Percentiles rank a stretch among this genome's conserved stretches.
Conservation (phyloP, 1,284 basidiomycete genomes). For the Trichosporon ovoides region DNA sequence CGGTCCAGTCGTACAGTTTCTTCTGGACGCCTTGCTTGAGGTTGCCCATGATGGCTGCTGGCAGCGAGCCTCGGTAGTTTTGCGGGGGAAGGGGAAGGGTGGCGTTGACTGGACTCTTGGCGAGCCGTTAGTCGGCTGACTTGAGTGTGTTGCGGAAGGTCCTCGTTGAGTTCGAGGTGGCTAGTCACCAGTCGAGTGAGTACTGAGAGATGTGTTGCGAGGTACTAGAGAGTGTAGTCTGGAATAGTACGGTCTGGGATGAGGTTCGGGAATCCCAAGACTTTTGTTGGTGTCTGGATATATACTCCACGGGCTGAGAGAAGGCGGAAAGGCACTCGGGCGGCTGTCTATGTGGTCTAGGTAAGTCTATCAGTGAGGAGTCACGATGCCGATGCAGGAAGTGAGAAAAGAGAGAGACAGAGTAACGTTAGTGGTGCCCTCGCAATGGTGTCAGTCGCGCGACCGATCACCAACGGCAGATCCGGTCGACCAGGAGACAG, state of each 20-base stretch:
- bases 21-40: slow-evolving; percentile 7
- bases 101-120: no score
- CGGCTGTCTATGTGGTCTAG: not conserved
- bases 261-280: slow-evolving; percentile 1
- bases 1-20: slow-evolving; percentile 31
- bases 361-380: slow-evolving; percentile 1
- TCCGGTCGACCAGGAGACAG: not conserved
- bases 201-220: not conserved
- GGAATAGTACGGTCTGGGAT: not conserved
- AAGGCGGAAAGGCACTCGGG: not conserved
- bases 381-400: no score
- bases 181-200: not conserved
- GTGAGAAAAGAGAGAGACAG: not conserved
- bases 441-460: not conserved
- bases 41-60: slow-evolving; percentile 2
- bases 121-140: no score
- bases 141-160: not conserved
- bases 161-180: not conserved
- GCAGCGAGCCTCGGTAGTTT: not conserved
- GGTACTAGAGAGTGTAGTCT: not conserved
- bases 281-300: not conserved
- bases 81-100: not conserved
- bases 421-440: not conserved
- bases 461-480: not conserved
- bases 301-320: not conserved